Conservation (phyloP, 768 basidiomycete genomes). For the Mrakia blollopis region DNA sequence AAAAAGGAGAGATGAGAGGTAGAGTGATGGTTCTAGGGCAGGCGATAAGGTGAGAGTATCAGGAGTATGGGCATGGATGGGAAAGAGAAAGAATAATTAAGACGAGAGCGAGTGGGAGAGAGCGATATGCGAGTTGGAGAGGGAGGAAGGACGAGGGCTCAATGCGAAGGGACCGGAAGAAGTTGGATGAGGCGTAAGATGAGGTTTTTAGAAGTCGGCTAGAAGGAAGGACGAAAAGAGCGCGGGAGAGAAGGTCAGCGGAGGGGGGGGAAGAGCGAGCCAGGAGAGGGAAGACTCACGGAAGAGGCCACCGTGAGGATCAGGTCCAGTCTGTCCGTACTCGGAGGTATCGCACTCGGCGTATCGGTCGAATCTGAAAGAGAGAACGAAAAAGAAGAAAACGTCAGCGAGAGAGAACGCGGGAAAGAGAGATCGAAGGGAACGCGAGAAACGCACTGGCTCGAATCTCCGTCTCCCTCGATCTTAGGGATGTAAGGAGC, state of each 20-base stretch:
- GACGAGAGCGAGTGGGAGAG: neutral
- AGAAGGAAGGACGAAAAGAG: neutral
- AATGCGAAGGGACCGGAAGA: neutral
- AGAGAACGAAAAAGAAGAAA: neutral
- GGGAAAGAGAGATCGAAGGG: neutral
- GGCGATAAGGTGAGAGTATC: neutral
- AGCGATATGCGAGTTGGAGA: neutral
- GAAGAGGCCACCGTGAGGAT: conserved; percentile 60
- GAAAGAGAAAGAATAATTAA: neutral
- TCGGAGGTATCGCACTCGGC: conserved; percentile 47
- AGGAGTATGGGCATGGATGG: neutral
- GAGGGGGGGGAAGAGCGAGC: neutral
- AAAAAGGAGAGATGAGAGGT: neutral
- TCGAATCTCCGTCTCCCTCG: conserved; percentile 86
- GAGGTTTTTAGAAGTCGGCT: conserved; percentile 6
- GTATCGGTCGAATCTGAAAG: conserved; percentile 47
- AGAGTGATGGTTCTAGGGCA: neutral
- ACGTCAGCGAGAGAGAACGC: neutral
- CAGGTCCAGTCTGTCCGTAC: conserved; percentile 46
- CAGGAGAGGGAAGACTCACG: conserved; percentile 48
- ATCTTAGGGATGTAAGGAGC: conserved; percentile 94
- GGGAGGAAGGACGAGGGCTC: neutral
- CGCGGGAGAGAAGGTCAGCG: neutral
- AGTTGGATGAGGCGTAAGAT: neutral
- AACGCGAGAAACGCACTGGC: conserved; percentile 49